Evolutionary conservation across 345 rosid genomes (phyloP).

Genomic region (Populus euphratica): DNA sequence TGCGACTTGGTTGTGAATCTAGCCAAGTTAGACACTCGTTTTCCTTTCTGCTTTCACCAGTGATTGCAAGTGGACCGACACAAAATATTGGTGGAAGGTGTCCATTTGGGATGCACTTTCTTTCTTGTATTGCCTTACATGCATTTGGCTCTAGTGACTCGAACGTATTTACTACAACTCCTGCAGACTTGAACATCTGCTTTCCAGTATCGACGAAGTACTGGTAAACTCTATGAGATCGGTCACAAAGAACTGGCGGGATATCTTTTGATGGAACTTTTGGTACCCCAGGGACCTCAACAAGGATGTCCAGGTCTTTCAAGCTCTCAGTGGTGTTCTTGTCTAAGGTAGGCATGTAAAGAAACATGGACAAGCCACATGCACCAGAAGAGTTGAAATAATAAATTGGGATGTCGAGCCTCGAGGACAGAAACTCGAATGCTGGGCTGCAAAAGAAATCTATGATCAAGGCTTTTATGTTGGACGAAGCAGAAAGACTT

Average conservation of each 20-base stretch:
- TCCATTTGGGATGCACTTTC: slow-evolving; percentile 20
- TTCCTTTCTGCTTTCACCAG: neutral
- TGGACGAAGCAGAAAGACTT: slow-evolving; percentile 27
- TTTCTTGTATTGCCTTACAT: slow-evolving; percentile 23
- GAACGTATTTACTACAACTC: slow-evolving; percentile 34
- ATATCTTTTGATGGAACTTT: slow-evolving; percentile 26
- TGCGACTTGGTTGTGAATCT: slow-evolving; percentile 25
- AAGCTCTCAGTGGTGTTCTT: slow-evolving; percentile 28
- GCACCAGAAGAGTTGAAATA: slow-evolving; percentile 47
- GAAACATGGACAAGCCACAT: slow-evolving; percentile 26
- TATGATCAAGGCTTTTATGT: slow-evolving; percentile 32
- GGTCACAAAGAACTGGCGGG: slow-evolving; percentile 27
- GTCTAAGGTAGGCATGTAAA: slow-evolving; percentile 36
- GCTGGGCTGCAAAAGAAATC: slow-evolving; percentile 50
- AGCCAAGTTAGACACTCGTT: slow-evolving; percentile 38
- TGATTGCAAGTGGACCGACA: slow-evolving; percentile 29
- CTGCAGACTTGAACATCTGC: slow-evolving; percentile 27
- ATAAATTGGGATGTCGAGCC: slow-evolving; percentile 41
- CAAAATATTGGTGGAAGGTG: slow-evolving; percentile 33
- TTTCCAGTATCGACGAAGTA: slow-evolving; percentile 11
- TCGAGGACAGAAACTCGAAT: slow-evolving; percentile 16
- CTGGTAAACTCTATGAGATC: slow-evolving; percentile 26
- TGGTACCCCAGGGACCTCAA: slow-evolving; percentile 47
- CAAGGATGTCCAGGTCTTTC: slow-evolving; percentile 28
- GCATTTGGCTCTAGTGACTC: slow-evolving; percentile 28